These are phyloP conservation scores for Alternaria rosae DNA, from an alignment of 2,329 filamentous ascomycete species.

Conservation along the genomic window DNA sequence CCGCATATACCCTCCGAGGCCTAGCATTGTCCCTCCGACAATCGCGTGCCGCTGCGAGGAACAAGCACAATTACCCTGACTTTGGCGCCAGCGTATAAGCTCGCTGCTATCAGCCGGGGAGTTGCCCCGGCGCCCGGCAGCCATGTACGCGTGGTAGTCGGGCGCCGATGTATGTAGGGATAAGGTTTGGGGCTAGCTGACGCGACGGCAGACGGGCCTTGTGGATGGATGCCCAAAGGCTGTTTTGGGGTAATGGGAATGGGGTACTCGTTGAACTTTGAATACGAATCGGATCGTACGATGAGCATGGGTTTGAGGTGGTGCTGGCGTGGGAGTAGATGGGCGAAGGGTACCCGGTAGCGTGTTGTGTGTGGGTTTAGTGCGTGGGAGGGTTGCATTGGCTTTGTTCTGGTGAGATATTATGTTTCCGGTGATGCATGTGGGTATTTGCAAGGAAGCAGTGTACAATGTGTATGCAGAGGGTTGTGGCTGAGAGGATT, in stretches of 20 bases:
- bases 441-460: neutral
- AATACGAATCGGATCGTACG: neutral
- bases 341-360: neutral
- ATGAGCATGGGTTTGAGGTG: no score
- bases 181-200: neutral
- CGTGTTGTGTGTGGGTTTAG: neutral
- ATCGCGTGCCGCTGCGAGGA: neutral
- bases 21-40: neutral
- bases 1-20: neutral
- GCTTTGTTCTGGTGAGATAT: neutral
- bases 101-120: neutral
- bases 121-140: neutral
- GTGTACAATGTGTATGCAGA: neutral
- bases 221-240: neutral
- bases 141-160: neutral
- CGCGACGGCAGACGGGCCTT: no score
- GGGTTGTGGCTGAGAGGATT: neutral
- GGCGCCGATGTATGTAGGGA: neutral
- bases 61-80: slow-evolving; percentile 1
- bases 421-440: neutral
- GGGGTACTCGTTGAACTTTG: neutral
- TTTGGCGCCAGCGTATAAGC: neutral
- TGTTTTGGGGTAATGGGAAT: neutral
- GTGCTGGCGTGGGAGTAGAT: neutral
- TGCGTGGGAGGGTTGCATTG: neutral